A percentile compares a stretch with the other conserved stretches of the same genome.
These are phyloP conservation scores for Trichoderma arundinaceum DNA, from an alignment of 2,329 filamentous ascomycete species.

Conservation along the genomic window DNA sequence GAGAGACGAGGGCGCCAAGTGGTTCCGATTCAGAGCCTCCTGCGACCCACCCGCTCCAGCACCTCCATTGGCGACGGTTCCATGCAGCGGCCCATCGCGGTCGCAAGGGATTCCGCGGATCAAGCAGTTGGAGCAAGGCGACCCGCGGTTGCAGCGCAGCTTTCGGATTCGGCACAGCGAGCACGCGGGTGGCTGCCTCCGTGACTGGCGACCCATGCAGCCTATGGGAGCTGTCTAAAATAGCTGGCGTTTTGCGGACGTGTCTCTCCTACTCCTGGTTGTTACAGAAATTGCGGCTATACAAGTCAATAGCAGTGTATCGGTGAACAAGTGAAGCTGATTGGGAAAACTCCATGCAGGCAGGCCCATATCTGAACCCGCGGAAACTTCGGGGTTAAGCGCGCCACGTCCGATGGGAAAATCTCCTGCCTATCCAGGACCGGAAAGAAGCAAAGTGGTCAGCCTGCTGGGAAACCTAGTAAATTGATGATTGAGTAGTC, in stretches of 20 bases:
- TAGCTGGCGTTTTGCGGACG: not conserved
- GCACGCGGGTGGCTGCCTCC: constrained; percentile 20
- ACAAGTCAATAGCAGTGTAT: not conserved
- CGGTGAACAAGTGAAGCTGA: not conserved
- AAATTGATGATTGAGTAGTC: no score
- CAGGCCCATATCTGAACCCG: not conserved
- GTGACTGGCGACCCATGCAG: constrained; percentile 20
- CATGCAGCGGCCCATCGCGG: not conserved
- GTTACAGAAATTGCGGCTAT: no score
- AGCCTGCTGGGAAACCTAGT: not conserved
- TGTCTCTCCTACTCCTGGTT: not conserved
- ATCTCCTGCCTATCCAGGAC: not conserved
- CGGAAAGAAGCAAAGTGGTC: not conserved
- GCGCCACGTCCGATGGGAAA: not conserved
- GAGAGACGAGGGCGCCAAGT: constrained; percentile 16
- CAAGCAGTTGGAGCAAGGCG: constrained; percentile 23
- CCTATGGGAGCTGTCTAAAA: not conserved
- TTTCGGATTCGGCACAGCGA: constrained; percentile 26
- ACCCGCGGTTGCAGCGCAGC: constrained; percentile 24
- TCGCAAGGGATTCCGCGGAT: constrained; percentile 24
- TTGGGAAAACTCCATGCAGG: not conserved
- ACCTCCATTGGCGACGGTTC: not conserved
- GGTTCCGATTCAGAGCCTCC: constrained; percentile 19
- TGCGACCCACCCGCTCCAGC: constrained; percentile 2
- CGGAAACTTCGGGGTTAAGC: constrained; percentile 21